These are phyloP conservation scores for Saccharomycopsis fibuligera DNA, from an alignment of 805 yeast genomes.

Conservation along the genomic window DNA sequence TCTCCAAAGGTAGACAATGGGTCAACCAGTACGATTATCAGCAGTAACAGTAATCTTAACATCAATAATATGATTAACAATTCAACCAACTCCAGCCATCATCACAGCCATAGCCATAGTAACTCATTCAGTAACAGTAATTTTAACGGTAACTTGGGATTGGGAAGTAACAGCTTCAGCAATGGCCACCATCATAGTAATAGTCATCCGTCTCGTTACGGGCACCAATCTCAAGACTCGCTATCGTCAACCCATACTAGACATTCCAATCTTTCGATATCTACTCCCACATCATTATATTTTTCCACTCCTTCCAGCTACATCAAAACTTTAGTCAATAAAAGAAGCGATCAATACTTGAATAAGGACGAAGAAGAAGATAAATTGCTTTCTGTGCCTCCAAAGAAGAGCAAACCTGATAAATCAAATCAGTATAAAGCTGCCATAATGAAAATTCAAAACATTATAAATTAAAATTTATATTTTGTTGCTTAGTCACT, in stretches of 20 bases:
- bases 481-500: too few relatives aligned
- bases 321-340: conserved; percentile 8
- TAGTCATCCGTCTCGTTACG: conserved; percentile 10
- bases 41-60: neutral
- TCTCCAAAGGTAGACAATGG: conserved; percentile 12
- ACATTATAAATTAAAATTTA: conserved; percentile 19
- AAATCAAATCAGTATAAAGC: conserved; percentile 13
- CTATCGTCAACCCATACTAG: conserved; percentile 17
- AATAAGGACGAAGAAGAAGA: conserved; percentile 5
- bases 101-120: neutral
- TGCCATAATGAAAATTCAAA: conserved; percentile 21
- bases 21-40: conserved; percentile 1
- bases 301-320: conserved; percentile 15
- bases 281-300: conserved; percentile 17
- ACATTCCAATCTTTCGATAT: conserved; percentile 8
- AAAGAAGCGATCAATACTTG: conserved; percentile 17
- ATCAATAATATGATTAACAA: conserved; percentile 1
- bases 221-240: conserved; percentile 19
- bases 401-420: conserved; percentile 20
- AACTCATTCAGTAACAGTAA: neutral
- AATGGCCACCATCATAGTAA: conserved; percentile 5
- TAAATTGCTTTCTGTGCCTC: conserved; percentile 6
- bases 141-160: neutral
- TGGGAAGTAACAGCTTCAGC: neutral
- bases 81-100: neutral